These are phyloP conservation scores for Talaromyces pinophilus DNA, from an alignment of 2,329 filamentous ascomycete species.

Conservation along the genomic window DNA sequence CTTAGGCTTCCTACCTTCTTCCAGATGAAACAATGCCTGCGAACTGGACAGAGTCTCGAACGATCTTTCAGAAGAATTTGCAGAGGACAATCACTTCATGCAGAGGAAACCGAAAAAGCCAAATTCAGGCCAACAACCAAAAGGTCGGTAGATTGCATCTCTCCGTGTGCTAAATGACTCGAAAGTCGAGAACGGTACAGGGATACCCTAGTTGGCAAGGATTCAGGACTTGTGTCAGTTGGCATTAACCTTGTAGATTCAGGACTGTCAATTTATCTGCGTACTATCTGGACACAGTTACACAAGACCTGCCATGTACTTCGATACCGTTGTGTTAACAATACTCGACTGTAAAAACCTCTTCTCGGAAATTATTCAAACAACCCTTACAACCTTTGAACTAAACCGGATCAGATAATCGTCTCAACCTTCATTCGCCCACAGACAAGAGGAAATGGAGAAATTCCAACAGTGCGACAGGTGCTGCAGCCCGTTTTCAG, in stretches of 20 bases:
- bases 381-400: neutral
- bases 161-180: slow-evolving; percentile 4
- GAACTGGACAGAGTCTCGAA: neutral
- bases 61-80: neutral
- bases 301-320: neutral
- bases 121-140: neutral
- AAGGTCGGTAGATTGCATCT: neutral
- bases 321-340: neutral
- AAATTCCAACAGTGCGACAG: neutral
- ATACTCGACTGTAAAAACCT: neutral
- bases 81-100: neutral
- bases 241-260: neutral
- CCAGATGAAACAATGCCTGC: neutral
- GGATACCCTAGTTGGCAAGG: slow-evolving; percentile 12
- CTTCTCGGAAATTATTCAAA: neutral
- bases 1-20: neutral
- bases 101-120: neutral
- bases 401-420: neutral
- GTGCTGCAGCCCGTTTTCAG: slow-evolving; percentile 14
- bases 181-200: neutral
- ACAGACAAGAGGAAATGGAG: neutral
- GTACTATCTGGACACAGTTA: neutral
- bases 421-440: neutral
- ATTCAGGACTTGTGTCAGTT: neutral
- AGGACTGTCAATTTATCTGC: neutral